phyloP scores from a whole-genome alignment of 2,329 filamentous ascomycete species.

The Verticillium klebahnii region DNA sequence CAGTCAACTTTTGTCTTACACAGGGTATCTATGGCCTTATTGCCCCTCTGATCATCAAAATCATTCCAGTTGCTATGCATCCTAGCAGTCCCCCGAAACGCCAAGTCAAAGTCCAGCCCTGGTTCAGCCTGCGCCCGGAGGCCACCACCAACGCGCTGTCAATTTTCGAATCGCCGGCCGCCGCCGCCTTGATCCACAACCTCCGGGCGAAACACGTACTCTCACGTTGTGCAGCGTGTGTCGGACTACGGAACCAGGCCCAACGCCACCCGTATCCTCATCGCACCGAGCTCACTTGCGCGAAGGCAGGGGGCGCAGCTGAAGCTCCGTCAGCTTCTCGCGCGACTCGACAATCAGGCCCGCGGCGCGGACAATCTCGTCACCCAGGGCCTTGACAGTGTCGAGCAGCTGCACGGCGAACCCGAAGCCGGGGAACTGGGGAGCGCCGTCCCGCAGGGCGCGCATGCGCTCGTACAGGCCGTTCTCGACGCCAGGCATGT shows the following conservation, averaged over 20 bases:
- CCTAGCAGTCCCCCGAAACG: background rate
- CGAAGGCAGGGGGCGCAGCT: slow-evolving; percentile 7
- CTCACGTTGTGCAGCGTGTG: background rate
- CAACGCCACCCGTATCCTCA: background rate
- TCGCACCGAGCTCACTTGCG: background rate
- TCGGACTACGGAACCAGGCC: background rate
- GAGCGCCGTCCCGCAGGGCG: slow-evolving; percentile 11
- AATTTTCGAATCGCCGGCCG: background rate
- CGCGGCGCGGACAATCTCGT: slow-evolving; percentile 14
- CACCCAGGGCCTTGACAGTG: slow-evolving; percentile 15
- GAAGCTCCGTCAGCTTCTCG: slow-evolving; percentile 18
- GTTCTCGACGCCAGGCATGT: slow-evolving; percentile 43
- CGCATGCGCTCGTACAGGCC: slow-evolving; percentile 31
- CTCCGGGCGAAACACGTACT: background rate
- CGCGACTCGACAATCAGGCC: slow-evolving; percentile 12
- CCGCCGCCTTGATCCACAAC: too few relatives aligned
- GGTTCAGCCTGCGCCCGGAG: background rate
- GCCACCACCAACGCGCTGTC: background rate
- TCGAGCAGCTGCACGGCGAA: slow-evolving; percentile 13
- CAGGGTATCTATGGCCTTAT: background rate
- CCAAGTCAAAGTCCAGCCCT: background rate
- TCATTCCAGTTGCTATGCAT: background rate
- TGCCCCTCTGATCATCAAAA: background rate
- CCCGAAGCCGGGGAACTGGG: slow-evolving; percentile 11
- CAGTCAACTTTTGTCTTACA: background rate